phyloP scores from a whole-genome alignment of 306 rosid species.

The Rosa lucieae region DNA sequence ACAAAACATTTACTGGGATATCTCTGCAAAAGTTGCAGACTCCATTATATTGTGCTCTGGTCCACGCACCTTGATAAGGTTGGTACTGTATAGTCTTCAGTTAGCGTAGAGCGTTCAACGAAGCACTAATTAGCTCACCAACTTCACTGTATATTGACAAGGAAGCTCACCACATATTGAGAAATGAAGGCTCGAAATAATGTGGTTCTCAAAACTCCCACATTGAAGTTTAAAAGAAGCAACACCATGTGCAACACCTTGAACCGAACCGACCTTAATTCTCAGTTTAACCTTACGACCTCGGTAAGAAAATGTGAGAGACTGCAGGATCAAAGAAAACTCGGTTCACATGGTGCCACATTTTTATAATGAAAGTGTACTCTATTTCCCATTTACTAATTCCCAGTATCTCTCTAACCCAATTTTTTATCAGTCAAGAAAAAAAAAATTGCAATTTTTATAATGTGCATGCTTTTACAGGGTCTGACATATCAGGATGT shows the following conservation, averaged over 20 bases:
- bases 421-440: background rate
- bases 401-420: background rate
- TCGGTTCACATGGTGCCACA: background rate
- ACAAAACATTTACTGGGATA: background rate
- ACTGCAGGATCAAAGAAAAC: conserved; percentile 1
- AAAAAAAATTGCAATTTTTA: background rate
- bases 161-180: background rate
- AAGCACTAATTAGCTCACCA: background rate
- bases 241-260: background rate
- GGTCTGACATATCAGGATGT: conserved; percentile 5
- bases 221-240: no score
- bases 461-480: background rate
- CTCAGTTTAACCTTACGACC: background rate
- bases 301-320: background rate
- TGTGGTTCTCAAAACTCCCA: background rate
- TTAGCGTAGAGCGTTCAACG: background rate
- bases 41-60: background rate
- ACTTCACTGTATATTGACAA: background rate
- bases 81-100: background rate
- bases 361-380: background rate
- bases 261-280: background rate
- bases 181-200: no score
- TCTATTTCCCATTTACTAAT: background rate
- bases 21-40: background rate
- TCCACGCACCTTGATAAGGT: background rate